Base-by-base conservation (phyloP, 2,329 filamentous ascomycete species). In the Aspergillus glaucus region DNA sequence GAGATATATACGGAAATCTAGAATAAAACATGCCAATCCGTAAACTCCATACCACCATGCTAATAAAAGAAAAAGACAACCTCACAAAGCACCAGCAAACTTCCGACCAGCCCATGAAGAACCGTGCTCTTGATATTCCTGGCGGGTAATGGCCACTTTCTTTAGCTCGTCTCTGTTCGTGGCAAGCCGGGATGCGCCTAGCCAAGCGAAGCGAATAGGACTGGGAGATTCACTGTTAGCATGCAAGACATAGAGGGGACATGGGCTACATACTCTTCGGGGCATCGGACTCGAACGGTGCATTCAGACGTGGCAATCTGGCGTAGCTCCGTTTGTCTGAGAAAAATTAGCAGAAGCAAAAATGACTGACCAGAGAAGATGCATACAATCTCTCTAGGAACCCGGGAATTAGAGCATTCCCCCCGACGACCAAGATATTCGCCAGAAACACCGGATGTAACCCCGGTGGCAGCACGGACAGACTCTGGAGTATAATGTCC, bases 61-160 rank as follows among this genome's bases (percentile, higher is more conserved):
- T 39, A 14, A 15, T 7, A 14, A 40, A 40, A 17, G 4, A 22
- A 15, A 8, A 19, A 19, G 19, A 12, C 3, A 19, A 45, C 10
- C 37, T 54, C 47, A 65, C 26, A 60, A 32, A 26, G 53, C 50
- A 22, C 73, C 72, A 12, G 73, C 74, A 64, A 95, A 93, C 62
- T 81, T 88, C 60, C 82, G 84, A 24, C 81, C 82, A 21, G 87
- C 77, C 87, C 88, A 92, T 1, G 73, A 75, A 48, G 79, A 81
- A 7, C 93, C 93, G 62, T 90, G 72, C 67, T 98, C 93, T 45
- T 93, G 82, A 66, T 98, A 98, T 63, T 98, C 89, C 52, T 87
- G 80, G 64, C 87, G 88, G 0, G 88, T 93, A n/a, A 96, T 87
- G 2, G 82, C 79, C 10, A 90, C 69, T 44, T 78, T 78, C 51